Conservation (phyloP, 345 rosid species). For the Hibiscus syriacus region DNA sequence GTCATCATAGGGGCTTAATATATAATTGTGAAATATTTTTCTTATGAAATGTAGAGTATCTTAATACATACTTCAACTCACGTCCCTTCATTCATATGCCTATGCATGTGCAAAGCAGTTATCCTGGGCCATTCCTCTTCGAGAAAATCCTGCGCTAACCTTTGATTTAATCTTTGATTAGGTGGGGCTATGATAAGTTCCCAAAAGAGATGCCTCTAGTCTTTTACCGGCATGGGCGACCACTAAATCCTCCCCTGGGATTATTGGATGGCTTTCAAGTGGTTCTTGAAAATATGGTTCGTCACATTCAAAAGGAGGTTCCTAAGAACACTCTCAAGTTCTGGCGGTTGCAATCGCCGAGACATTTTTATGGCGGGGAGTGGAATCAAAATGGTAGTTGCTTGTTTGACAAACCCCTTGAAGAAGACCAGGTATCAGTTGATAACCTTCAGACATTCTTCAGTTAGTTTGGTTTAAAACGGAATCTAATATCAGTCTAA, state of each 20-base stretch:
- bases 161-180: too few species aligned
- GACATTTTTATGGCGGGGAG: constrained; percentile 88
- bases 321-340: constrained; percentile 68
- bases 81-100: neutral
- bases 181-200: constrained; percentile 91
- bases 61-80: too few species aligned
- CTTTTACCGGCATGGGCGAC: constrained; percentile 58
- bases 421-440: constrained; percentile 51
- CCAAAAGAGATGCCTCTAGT: constrained; percentile 81
- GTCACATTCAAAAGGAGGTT: constrained; percentile 54
- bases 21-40: neutral
- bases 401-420: constrained; percentile 60
- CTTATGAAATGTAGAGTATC: neutral
- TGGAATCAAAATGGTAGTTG: too few species aligned
- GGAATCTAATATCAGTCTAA: neutral
- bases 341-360: constrained; percentile 93
- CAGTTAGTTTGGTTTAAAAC: too few species aligned
- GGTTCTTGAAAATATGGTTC: constrained; percentile 67
- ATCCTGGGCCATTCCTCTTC: neutral
- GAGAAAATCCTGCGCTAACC: constrained; percentile 3
- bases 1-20: too few species aligned
- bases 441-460: neutral
- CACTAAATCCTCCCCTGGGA: constrained; percentile 62
- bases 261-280: constrained; percentile 64
- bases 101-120: neutral